Evolutionary conservation across 1,284 basidiomycete species (phyloP), one percentile per base, ranked within the genome.

Genomic region (Irpex sp.): DNA sequence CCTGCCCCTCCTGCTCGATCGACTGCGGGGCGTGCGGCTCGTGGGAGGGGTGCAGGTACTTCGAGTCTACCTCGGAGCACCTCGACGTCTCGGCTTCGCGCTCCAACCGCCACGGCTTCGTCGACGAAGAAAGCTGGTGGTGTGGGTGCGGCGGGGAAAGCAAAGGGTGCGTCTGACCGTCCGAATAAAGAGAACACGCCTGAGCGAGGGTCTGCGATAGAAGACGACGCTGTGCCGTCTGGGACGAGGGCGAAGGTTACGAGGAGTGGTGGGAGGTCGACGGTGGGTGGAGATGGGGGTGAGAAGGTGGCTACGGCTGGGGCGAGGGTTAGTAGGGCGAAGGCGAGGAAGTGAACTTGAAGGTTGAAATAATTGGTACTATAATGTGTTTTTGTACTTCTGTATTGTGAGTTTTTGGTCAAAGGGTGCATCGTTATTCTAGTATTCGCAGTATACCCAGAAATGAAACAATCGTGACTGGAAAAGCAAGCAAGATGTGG

Each of bases 151-250:
- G 58, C 64, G 5, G 64, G 66, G 8, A 48, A 66, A 19, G 60
- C 68, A 2, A 58, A 61, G 58, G 69, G 66, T 64, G 65, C 66
- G 5, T 65, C 64, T 0, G 66, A 51, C 1, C 59, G 64, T 52
- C 60, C 66, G 26, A 74, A 76, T 60, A 80, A 80, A 65, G 79
- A 80, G 71, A 80, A 80, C 67, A 78, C 78, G 4, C 78, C 78
- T 1, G 76, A 76, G 62, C 58, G 60, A 3, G 21, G 13, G 58
- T 62, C 21, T 62, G 57, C 7, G 64, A 68, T 40, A 36, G 73
- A 72, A 17, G 73, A 73, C 15, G 71, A 71, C n/a, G 57, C 59
- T 21, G 52, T 65, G 7, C 37, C 66, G 15, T 58, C 58, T 52
- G 61, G 63, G 15, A 62, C 58, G 59, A 57, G 58, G 13, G 58